These are phyloP conservation scores for Cercospora brassicicola DNA, from an alignment of 2,329 filamentous ascomycete species.

Conservation along the genomic window DNA sequence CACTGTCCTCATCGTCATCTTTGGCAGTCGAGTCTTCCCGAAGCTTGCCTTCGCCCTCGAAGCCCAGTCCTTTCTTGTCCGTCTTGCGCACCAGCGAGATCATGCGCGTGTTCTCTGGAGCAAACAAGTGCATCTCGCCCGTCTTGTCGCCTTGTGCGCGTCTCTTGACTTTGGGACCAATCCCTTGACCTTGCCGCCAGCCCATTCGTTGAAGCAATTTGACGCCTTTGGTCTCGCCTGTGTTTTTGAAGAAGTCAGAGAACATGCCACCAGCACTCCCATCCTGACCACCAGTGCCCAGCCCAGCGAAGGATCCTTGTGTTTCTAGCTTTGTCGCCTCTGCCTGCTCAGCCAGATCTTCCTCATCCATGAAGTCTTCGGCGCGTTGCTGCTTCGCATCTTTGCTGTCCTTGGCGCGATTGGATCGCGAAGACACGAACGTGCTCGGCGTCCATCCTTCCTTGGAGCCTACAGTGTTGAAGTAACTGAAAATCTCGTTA, in stretches of 20 bases:
- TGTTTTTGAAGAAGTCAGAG: conserved; percentile 68
- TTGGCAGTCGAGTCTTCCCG: conserved; percentile 36
- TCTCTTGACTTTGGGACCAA: conserved; percentile 81
- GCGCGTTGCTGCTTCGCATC: conserved; percentile 60
- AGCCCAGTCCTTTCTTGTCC: conserved; percentile 70
- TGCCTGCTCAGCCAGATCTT: conserved; percentile 83
- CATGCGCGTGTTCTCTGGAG: conserved; percentile 75
- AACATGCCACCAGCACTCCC: conserved; percentile 53
- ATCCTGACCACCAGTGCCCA: conserved; percentile 67
- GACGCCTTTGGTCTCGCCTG: conserved; percentile 82
- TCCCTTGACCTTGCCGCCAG: conserved; percentile 90
- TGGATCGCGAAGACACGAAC: conserved; percentile 84
- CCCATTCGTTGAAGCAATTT: conserved; percentile 89
- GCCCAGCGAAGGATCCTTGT: conserved; percentile 68
- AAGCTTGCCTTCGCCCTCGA: conserved; percentile 59
- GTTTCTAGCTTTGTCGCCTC: conserved; percentile 76
- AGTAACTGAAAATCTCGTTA: conserved; percentile 63
- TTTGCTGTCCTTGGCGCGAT: conserved; percentile 64
- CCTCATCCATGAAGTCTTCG: conserved; percentile 98
- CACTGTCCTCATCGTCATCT: conserved; percentile 37
- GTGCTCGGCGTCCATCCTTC: conserved; percentile 94
- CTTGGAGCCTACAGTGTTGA: conserved; percentile 96
- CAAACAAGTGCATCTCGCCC: conserved; percentile 68
- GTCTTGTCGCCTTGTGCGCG: conserved; percentile 66
- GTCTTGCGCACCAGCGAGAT: conserved; percentile 65